phyloP scores from a whole-genome alignment of 768 basidiomycete genomes.

The Coprinellus aureogranulatus region DNA sequence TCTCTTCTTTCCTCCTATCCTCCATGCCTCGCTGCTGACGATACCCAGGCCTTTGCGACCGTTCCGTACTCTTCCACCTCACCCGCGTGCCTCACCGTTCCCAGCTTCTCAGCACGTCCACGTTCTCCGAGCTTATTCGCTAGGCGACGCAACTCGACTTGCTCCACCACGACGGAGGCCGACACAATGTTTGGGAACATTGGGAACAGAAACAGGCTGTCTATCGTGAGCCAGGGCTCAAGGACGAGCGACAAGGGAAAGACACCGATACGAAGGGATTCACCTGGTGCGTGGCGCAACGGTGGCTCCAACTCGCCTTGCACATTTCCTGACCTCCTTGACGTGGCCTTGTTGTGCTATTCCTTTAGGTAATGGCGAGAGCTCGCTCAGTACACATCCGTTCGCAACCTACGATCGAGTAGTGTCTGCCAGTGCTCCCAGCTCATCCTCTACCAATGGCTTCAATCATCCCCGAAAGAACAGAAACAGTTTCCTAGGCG shows the following conservation, averaged over 20 bases:
- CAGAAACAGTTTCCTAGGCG: constrained; percentile 48
- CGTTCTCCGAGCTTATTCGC: constrained; percentile 9
- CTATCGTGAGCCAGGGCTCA: constrained; percentile 16
- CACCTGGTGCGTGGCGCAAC: constrained; percentile 12
- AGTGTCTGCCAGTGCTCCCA: background rate
- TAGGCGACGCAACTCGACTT: constrained; percentile 5
- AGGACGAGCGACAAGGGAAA: constrained; percentile 31
- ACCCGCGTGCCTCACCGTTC: background rate
- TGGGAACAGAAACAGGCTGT: constrained; percentile 11
- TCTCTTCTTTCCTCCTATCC: background rate
- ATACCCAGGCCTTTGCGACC: constrained; percentile 8
- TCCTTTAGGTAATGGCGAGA: constrained; percentile 5
- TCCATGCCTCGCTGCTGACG: constrained; percentile 10
- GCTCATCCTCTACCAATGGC: background rate
- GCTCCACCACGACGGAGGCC: constrained; percentile 8
- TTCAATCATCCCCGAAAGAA: constrained; percentile 27
- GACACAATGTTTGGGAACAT: constrained; percentile 17
- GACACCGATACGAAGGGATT: constrained; percentile 22
- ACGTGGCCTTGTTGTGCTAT: constrained; percentile 11
- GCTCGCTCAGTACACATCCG: background rate
- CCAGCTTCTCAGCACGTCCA: constrained; percentile 3
- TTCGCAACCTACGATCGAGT: constrained; percentile 11
- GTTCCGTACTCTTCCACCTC: constrained; percentile 1
- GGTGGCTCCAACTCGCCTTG: constrained; percentile 19
- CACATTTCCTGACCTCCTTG: background rate